Percentiles rank a stretch among this genome's conserved stretches.
phyloP scores from a whole-genome alignment of 805 yeast species.

The Candida cerambycidarum region DNA sequence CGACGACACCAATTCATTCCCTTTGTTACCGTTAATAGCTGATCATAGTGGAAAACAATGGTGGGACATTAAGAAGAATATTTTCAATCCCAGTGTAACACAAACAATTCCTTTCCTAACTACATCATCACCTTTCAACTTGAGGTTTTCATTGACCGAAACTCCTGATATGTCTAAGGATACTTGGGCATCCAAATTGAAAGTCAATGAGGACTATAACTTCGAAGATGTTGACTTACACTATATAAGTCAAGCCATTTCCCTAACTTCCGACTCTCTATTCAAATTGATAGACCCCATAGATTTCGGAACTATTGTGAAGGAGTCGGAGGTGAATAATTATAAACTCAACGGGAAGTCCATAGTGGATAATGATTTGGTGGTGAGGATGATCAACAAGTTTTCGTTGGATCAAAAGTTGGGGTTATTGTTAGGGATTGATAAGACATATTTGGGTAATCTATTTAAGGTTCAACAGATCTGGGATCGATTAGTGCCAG shows the following conservation, averaged over 20 bases:
- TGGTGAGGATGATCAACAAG: conserved; percentile 10
- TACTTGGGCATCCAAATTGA: conserved; percentile 49
- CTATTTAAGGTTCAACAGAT: conserved; percentile 8
- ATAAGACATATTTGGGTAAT: background rate
- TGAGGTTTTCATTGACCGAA: conserved; percentile 32
- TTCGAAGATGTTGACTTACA: conserved; percentile 38
- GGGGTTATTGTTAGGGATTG: conserved; percentile 9
- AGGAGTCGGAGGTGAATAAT: conserved; percentile 7
- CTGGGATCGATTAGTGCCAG: conserved; percentile 12
- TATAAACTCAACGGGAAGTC: conserved; percentile 9
- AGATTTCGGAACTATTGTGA: conserved; percentile 17
- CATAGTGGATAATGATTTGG: conserved; percentile 10
- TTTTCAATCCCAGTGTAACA: conserved; percentile 26
- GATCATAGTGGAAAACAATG: conserved; percentile 51
- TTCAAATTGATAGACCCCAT: conserved; percentile 23
- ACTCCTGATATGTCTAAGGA: conserved; percentile 28
- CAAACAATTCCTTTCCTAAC: conserved; percentile 59
- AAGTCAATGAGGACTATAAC: conserved; percentile 51
- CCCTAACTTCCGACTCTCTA: conserved; percentile 22
- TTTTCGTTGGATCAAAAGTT: conserved; percentile 20
- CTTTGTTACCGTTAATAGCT: conserved; percentile 59
- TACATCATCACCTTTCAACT: conserved; percentile 45
- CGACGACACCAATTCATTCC: conserved; percentile 33
- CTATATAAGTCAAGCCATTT: conserved; percentile 27
- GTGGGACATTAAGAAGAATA: conserved; percentile 30